phyloP scores from a whole-genome alignment of 345 rosid species.

The Gossypium mustelinum region DNA sequence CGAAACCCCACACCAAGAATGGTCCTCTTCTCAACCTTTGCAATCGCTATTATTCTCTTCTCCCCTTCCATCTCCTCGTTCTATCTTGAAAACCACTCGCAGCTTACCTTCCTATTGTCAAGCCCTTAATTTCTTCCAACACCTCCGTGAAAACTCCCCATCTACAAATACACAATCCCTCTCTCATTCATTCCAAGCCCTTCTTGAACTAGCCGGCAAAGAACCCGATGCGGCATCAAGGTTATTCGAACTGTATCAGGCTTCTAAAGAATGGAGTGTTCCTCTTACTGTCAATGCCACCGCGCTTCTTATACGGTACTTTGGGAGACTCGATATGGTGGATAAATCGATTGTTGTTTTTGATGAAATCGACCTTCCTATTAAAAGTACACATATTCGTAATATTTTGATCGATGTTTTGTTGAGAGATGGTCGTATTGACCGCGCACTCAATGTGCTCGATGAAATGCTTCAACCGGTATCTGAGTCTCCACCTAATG shows the following conservation, averaged over 20 bases:
- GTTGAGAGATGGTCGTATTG: conserved; percentile 34
- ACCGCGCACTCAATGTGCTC: conserved; percentile 70
- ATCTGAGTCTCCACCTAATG: conserved; percentile 39
- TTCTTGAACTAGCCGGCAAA: conserved; percentile 48
- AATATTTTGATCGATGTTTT: conserved; percentile 37
- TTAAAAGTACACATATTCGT: conserved; percentile 39
- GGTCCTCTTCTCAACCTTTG: conserved; percentile 45
- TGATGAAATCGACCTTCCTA: conserved; percentile 27
- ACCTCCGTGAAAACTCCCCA: conserved; percentile 35
- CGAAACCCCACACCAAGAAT: conserved; percentile 43
- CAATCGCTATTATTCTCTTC: conserved; percentile 39
- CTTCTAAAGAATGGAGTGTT: conserved; percentile 44
- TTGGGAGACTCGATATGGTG: conserved; percentile 47
- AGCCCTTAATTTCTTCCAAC: conserved; percentile 58
- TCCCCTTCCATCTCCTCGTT: conserved; percentile 31
- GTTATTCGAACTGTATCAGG: conserved; percentile 42
- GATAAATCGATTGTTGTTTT: conserved; percentile 43
- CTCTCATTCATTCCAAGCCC: conserved; percentile 49
- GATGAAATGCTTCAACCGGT: conserved; percentile 68
- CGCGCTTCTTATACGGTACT: conserved; percentile 44
- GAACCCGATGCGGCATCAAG: conserved; percentile 36
- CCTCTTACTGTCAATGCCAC: conserved; percentile 44
- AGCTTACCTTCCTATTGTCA: conserved; percentile 42
- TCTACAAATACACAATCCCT: conserved; percentile 29
- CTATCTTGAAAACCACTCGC: conserved; percentile 46